Conservation (phyloP, 75 land plant species). For the Azolla pinnata region DNA sequence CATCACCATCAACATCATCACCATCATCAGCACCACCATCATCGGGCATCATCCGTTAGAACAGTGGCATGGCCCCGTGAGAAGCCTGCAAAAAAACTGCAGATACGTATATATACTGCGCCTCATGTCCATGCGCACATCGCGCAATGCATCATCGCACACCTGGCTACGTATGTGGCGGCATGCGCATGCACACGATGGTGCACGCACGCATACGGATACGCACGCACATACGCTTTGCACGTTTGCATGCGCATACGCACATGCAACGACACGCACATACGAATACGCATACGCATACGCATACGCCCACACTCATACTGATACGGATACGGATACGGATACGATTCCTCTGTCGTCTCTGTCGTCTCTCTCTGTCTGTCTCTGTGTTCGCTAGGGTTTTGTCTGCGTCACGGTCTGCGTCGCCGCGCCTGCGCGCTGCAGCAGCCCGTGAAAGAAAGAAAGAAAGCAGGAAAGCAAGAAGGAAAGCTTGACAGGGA, state of each 20-base stretch:
- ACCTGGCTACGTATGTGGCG: not conserved
- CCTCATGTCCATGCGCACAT: not conserved
- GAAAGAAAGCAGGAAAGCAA: too few relatives aligned
- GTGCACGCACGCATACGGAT: not conserved
- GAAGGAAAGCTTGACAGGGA: too few relatives aligned
- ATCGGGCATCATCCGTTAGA: not conserved
- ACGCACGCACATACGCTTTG: not conserved
- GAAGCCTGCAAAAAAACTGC: not conserved
- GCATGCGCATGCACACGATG: not conserved
- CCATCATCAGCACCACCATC: not conserved
- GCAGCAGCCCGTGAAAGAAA: too few relatives aligned
- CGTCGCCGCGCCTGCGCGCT: too few relatives aligned
- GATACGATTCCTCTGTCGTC: too few relatives aligned
- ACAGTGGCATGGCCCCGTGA: not conserved
- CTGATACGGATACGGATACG: not conserved
- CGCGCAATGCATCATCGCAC: not conserved
- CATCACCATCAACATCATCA: not conserved
- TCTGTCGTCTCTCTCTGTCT: too few relatives aligned
- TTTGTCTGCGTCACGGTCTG: too few relatives aligned
- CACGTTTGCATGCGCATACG: not conserved
- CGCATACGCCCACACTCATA: not conserved
- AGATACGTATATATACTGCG: not conserved
- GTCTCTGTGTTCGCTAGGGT: too few relatives aligned
- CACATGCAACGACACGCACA: not conserved
- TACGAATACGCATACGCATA: not conserved